Evolutionary conservation across 176 grass and related monocot species (phyloP), one percentile per base, ranked within the genome.

Genomic region (Aegilops umbellulata): DNA sequence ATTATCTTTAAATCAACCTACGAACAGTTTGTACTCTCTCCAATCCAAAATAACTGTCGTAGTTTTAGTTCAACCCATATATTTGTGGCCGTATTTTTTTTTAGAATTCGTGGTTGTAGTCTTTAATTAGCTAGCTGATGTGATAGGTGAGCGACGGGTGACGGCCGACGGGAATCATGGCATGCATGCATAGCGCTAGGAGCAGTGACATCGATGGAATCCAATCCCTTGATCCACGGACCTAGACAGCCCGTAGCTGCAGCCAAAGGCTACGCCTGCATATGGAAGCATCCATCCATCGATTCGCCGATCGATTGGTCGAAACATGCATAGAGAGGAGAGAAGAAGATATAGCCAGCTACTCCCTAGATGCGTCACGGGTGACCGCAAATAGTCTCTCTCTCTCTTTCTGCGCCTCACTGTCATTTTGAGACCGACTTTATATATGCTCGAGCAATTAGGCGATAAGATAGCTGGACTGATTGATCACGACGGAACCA

Each of bases 141-240:
- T 49, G 61, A 66, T 66, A 10, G 9, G 62, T 47, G 78, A 55
- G 44, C 20, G 35, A 70, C 19, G 72, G 31, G 26, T 19, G 72
- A 36, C 61, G 44, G 57, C 22, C 26, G 8, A 15, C 44, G 44
- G 23, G 55, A 38, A 83, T 55, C 32, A 74, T 58, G 68, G 10
- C 77, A 20, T 84, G 32, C 46, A 27, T 34, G 47, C 77, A 85
- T 78, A 47, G 69, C 13, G 61, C 78, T 10, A 17, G 13, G 24
- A 82, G 44, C n/a, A 82, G 79, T 57, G 72, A 11, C n/a, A 10
- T 4, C 53, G 31, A 44, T 41, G 88, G 88, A 90, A 90, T 90
- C 88, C 84, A 90, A 90, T 90, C 80, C 84, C 84, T 89, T 60
- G 26, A 77, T 61, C 71, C 83, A 74, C 31, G 42, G 53, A 60